Evolutionary conservation across 208 protist genomes (phyloP).

Genomic region (Acanthamoeba castellanii): DNA sequence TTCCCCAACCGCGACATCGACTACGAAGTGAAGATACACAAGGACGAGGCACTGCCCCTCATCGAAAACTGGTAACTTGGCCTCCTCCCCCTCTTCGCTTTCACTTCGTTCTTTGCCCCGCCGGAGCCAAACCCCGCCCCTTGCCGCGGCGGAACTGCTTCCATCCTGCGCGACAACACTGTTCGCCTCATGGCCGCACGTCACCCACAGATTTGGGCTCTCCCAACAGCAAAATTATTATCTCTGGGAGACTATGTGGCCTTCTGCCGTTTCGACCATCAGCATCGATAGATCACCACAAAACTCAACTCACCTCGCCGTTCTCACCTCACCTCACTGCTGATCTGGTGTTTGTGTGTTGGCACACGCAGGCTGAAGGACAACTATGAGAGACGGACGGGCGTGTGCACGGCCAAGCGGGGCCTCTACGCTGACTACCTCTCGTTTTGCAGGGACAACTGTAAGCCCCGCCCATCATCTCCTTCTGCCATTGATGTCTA

Average conservation of each 20-base stretch:
- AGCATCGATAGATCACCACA: too few species aligned
- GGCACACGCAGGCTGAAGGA: conserved; percentile 11
- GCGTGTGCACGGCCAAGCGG: conserved; percentile 36
- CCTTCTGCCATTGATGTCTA: background rate
- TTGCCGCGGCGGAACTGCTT: background rate
- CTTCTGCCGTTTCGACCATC: background rate
- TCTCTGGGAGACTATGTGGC: too few species aligned
- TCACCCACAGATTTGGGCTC: too few species aligned
- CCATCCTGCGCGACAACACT: background rate
- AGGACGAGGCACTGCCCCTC: conserved; percentile 35
- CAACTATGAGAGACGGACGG: background rate
- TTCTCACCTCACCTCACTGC: background rate
- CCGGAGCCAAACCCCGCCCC: too few species aligned
- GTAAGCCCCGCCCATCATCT: background rate
- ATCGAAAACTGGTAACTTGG: background rate
- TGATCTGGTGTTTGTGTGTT: background rate
- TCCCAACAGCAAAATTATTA: too few species aligned
- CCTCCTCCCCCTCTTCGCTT: background rate
- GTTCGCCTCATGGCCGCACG: too few species aligned
- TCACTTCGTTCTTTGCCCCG: background rate
- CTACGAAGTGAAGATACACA: conserved; percentile 33
- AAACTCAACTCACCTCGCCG: too few species aligned
- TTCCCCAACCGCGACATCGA: conserved; percentile 30
- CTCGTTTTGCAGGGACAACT: conserved; percentile 12
- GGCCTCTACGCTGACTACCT: conserved; percentile 6